Evolutionary conservation across 2,329 filamentous ascomycete genomes (phyloP).

Genomic region (Aspergillus sp.): DNA sequence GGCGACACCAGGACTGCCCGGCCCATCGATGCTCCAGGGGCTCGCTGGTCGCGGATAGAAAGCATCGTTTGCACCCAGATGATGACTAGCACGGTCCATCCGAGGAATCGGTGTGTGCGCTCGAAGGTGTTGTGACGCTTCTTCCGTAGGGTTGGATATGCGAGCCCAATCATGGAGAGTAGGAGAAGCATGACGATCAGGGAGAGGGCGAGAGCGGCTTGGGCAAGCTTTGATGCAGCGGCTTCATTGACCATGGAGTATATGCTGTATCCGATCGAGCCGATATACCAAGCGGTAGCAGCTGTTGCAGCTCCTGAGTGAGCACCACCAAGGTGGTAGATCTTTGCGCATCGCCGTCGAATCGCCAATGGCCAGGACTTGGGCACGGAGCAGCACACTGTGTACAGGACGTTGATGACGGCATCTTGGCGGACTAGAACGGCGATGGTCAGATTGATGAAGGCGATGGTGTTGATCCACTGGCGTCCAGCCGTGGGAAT

Average conservation of each 20-base stretch:
- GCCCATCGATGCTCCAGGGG: neutral
- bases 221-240: neutral
- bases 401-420: slow-evolving; percentile 39
- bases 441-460: slow-evolving; percentile 33
- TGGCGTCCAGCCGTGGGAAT: slow-evolving; percentile 13
- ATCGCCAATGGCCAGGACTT: slow-evolving; percentile 31
- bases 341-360: slow-evolving; percentile 35
- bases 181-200: slow-evolving; percentile 28
- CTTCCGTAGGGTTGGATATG: slow-evolving; percentile 23
- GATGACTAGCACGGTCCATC: slow-evolving; percentile 24
- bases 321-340: slow-evolving; percentile 41
- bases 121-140: slow-evolving; percentile 37
- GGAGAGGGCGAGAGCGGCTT: slow-evolving; percentile 6
- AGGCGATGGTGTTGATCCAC: slow-evolving; percentile 14
- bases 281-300: slow-evolving; percentile 42
- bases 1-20: slow-evolving; percentile 7
- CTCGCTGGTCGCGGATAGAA: slow-evolving; percentile 2
- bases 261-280: slow-evolving; percentile 11
- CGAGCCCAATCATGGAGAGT: slow-evolving; percentile 7
- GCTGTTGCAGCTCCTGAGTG: slow-evolving; percentile 38
- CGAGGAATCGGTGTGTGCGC: slow-evolving; percentile 35
- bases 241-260: neutral
- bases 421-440: slow-evolving; percentile 40
- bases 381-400: slow-evolving; percentile 29
- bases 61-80: slow-evolving; percentile 5